Conservation (phyloP, 2,329 filamentous ascomycete species). For the Seiridium unicorne region DNA sequence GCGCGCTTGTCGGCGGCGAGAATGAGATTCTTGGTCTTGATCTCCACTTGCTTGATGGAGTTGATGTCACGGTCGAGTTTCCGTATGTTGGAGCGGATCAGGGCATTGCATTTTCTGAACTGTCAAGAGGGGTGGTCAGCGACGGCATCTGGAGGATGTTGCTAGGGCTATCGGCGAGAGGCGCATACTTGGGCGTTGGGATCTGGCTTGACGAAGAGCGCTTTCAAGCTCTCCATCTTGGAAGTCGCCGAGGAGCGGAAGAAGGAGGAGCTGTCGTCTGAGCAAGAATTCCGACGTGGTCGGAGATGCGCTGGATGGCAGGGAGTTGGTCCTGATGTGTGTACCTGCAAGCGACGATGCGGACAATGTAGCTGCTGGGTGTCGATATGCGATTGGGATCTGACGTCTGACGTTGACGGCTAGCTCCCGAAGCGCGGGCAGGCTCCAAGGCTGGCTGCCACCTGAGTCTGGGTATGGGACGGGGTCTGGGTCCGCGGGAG, state of each 20-base stretch:
- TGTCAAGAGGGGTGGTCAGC: slow-evolving; percentile 33
- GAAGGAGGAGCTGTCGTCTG: not conserved
- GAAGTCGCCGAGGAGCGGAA: not conserved
- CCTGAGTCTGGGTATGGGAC: not conserved
- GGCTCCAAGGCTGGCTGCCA: not conserved
- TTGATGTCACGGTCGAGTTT: slow-evolving; percentile 92
- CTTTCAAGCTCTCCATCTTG: slow-evolving; percentile 81
- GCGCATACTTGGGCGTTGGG: slow-evolving; percentile 81
- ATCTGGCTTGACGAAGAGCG: slow-evolving; percentile 88
- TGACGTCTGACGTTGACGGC: slow-evolving; percentile 5
- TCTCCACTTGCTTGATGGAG: slow-evolving; percentile 74
- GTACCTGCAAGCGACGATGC: not conserved
- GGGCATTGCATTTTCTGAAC: slow-evolving; percentile 92
- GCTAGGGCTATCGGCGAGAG: not conserved
- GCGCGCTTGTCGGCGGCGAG: slow-evolving; percentile 78
- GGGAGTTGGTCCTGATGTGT: not conserved
- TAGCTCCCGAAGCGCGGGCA: not conserved
- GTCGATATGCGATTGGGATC: not conserved
- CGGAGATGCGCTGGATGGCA: not conserved
- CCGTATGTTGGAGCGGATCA: slow-evolving; percentile 86
- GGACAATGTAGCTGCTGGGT: not conserved
- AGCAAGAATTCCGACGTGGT: not conserved
- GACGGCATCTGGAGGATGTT: not conserved
- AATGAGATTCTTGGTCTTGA: slow-evolving; percentile 83
- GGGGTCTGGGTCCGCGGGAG: too few relatives aligned